Base-by-base conservation (phyloP, 164 flowering plant species). In the Annona squamosa region DNA sequence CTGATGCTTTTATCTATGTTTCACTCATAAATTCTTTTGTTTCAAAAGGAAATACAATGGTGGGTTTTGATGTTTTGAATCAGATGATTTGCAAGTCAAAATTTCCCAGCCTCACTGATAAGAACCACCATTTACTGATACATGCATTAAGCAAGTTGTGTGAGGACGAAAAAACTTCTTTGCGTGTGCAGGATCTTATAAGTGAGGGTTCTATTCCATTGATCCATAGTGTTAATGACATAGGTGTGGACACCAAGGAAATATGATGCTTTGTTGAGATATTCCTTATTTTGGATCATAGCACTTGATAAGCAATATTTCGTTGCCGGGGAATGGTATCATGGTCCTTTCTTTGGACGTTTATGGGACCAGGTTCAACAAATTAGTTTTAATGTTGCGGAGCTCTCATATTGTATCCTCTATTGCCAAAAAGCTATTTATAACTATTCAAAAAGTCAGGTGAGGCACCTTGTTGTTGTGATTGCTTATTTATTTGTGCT, bases 21-120 rank as follows among this genome's bases (percentile, higher is more conserved):
- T 81, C 87, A 76, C 70, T 94, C 59, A 47, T 90, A 68, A 82
- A 77, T 77, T 82, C 89, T 74, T 84, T 88, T 77, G 18, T 88
- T 1, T 81, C 82, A 46, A 71, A 79, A 10, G 47, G 43, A 37
- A 76, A 89, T 63, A 63, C 76, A 3, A 48, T 67, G n/a, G 16
- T 76, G 82, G 92, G 89, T 57, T 81, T 86, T 73, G 79, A 84
- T 70, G 42, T 89, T 61, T 72, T 90, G 63, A 80, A 82, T 76
- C 82, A 84, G 75, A 84, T 91, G 91, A 80, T 82, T 71, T 81
- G 78, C 3, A 75, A 82, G 44, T 81, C 75, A 77, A 81, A 68
- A 4, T 82, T 82, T 74, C 94, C 93, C 3, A 70, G 71, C 43
- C 81, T 79, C 0, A 69, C 43, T 48, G 93, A 87, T 69, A 88